A percentile compares a stretch with the other conserved stretches of the same genome.
phyloP scores from a whole-genome alignment of 2,329 filamentous ascomycete genomes.

The Penicillium crustosum region DNA sequence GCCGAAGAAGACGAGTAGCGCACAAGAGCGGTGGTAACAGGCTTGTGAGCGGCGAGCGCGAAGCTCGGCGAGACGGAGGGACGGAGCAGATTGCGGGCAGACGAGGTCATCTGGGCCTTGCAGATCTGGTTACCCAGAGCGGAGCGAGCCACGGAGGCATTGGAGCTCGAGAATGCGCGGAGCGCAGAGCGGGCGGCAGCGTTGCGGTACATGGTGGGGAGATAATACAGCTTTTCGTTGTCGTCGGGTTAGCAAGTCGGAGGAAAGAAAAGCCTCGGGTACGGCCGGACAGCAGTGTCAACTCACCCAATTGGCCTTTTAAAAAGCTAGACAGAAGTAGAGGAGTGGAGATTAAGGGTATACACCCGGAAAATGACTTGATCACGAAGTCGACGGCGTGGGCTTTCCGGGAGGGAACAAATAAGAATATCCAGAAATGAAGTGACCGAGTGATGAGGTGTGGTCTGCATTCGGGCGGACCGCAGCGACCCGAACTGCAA shows the following conservation, averaged over 20 bases:
- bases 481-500: constrained; percentile 32
- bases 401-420: constrained; percentile 31
- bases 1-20: constrained; percentile 47
- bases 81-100: constrained; percentile 40
- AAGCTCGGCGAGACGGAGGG: constrained; percentile 39
- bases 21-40: constrained; percentile 50
- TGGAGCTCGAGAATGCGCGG: constrained; percentile 46
- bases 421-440: constrained; percentile 35
- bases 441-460: constrained; percentile 38
- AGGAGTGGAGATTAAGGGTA: constrained; percentile 33
- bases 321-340: constrained; percentile 19
- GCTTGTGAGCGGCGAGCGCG: constrained; percentile 46
- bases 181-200: constrained; percentile 47
- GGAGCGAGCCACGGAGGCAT: constrained; percentile 45
- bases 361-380: constrained; percentile 33
- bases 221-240: constrained; percentile 32
- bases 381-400: constrained; percentile 39
- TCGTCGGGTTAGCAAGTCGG: constrained; percentile 31
- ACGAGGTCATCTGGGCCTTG: constrained; percentile 47
- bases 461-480: constrained; percentile 26
- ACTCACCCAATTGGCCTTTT: constrained; percentile 37
- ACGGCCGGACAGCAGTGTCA: constrained; percentile 17
- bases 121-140: constrained; percentile 42
- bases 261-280: constrained; percentile 36
- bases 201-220: constrained; percentile 47